These are phyloP conservation scores for Cryptococcus floricola DNA, from an alignment of 1,284 basidiomycete species.

Conservation along the genomic window DNA sequence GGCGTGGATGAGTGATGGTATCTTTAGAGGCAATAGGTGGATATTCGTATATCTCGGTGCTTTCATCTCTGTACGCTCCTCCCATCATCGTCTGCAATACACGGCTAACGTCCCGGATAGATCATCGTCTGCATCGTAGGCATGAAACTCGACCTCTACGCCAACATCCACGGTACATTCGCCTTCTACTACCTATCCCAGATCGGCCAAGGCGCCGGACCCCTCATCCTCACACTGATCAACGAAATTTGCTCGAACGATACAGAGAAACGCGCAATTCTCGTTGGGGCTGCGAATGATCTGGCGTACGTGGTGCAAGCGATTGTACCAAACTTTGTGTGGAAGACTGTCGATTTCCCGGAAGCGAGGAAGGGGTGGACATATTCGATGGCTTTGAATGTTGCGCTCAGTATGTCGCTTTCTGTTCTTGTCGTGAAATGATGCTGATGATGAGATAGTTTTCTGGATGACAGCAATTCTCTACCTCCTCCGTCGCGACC, in stretches of 20 bases:
- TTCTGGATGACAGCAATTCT: slow-evolving; percentile 21
- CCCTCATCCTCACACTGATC: slow-evolving; percentile 31
- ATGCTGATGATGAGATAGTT: slow-evolving; percentile 3
- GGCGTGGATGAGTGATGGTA: slow-evolving; percentile 39
- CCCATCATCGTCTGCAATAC: neutral
- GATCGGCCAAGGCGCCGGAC: slow-evolving; percentile 16
- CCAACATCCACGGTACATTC: slow-evolving; percentile 23
- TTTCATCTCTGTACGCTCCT: slow-evolving; percentile 4
- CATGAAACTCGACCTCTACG: slow-evolving; percentile 25
- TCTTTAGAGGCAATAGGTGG: slow-evolving; percentile 29
- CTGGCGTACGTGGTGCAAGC: slow-evolving; percentile 41
- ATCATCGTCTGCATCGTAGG: slow-evolving; percentile 23
- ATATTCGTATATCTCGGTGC: slow-evolving; percentile 35
- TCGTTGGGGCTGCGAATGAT: slow-evolving; percentile 36
- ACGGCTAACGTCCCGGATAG: neutral
- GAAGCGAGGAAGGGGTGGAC: slow-evolving; percentile 29
- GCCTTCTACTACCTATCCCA: slow-evolving; percentile 27
- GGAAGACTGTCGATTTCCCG: slow-evolving; percentile 40
- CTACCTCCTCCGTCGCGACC: slow-evolving; percentile 17
- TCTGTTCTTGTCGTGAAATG: neutral
- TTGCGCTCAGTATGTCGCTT: slow-evolving; percentile 20
- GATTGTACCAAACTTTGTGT: slow-evolving; percentile 39
- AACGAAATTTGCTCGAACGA: slow-evolving; percentile 34
- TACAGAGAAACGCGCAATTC: slow-evolving; percentile 34
- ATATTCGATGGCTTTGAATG: slow-evolving; percentile 21